Conservation (phyloP, 2,329 filamentous ascomycete species). For the Colletotrichum chlorophyti region DNA sequence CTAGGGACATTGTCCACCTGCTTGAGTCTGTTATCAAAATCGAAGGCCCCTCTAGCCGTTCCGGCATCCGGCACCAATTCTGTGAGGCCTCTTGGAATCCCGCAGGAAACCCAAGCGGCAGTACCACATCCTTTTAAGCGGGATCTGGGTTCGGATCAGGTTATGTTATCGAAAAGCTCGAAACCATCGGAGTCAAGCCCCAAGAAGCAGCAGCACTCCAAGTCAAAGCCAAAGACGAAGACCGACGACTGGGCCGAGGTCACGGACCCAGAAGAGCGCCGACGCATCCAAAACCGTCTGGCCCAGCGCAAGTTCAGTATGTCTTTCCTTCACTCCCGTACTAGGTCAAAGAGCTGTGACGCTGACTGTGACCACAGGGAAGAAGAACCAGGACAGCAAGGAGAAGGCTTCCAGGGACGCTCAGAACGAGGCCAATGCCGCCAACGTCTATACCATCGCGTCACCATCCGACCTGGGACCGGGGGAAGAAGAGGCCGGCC, state of each 20-base stretch:
- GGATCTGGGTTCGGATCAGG: conserved; percentile 29
- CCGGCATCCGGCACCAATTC: too few relatives aligned
- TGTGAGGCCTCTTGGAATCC: too few relatives aligned
- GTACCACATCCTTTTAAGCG: not conserved
- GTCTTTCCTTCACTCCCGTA: conserved; percentile 38
- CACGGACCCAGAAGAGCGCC: conserved; percentile 72
- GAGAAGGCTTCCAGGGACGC: conserved; percentile 69
- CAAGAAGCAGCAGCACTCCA: conserved; percentile 39
- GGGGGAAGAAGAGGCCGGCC: conserved; percentile 65
- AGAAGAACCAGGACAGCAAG: conserved; percentile 72
- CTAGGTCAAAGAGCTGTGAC: not conserved
- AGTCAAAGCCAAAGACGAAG: conserved; percentile 50
- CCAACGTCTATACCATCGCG: conserved; percentile 68
- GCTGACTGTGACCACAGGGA: conserved; percentile 54
- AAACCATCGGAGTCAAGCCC: conserved; percentile 33
- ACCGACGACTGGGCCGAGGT: conserved; percentile 74
- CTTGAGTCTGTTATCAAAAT: too few relatives aligned
- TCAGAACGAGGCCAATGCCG: conserved; percentile 69
- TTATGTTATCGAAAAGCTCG: conserved; percentile 40
- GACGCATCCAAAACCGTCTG: conserved; percentile 78
- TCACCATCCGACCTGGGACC: conserved; percentile 60
- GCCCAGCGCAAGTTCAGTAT: conserved; percentile 79
- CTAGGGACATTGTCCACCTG: too few relatives aligned
- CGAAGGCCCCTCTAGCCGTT: too few relatives aligned
- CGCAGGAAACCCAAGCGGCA: too few relatives aligned